Evolutionary conservation across 768 basidiomycete genomes (phyloP).

Genomic region (Mycena chlorophos): DNA sequence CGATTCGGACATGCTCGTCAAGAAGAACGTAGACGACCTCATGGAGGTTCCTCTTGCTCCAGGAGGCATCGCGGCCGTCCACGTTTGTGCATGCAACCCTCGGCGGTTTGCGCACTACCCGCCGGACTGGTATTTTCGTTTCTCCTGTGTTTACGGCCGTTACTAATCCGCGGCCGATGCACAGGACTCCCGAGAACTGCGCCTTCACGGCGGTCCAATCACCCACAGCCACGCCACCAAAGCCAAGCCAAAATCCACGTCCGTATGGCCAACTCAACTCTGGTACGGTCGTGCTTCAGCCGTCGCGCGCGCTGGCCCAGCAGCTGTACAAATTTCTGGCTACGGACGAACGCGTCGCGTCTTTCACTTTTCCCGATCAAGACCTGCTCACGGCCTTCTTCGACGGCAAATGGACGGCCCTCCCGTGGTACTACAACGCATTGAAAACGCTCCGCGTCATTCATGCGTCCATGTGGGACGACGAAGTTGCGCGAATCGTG

Average conservation of each 20-base stretch:
- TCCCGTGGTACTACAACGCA: slow-evolving; percentile 90
- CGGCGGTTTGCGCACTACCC: slow-evolving; percentile 84
- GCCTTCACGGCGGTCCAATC: slow-evolving; percentile 63
- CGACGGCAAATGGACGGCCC: slow-evolving; percentile 70
- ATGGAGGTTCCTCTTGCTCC: slow-evolving; percentile 58
- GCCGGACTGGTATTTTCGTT: slow-evolving; percentile 64
- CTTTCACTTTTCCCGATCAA: slow-evolving; percentile 82
- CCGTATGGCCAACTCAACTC: slow-evolving; percentile 87
- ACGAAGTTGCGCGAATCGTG: slow-evolving; percentile 80
- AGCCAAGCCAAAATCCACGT: slow-evolving; percentile 50
- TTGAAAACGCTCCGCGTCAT: slow-evolving; percentile 79
- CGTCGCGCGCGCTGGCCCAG: slow-evolving; percentile 58
- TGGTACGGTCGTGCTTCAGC: slow-evolving; percentile 82
- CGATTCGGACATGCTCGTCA: slow-evolving; percentile 87
- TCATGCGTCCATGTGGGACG: slow-evolving; percentile 79
- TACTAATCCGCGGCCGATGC: slow-evolving; percentile 3
- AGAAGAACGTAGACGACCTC: slow-evolving; percentile 77
- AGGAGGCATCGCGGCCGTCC: slow-evolving; percentile 83
- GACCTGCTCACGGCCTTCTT: slow-evolving; percentile 85
- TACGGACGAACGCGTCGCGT: slow-evolving; percentile 39
- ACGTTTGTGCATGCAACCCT: slow-evolving; percentile 95
- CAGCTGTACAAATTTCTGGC: slow-evolving; percentile 58
- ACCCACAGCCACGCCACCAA: slow-evolving; percentile 43
- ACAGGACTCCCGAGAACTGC: slow-evolving; percentile 91
- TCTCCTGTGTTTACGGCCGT: slow-evolving; percentile 11